Conservation (phyloP, 2,329 filamentous ascomycete species). For the Blumeriella jaapii region DNA sequence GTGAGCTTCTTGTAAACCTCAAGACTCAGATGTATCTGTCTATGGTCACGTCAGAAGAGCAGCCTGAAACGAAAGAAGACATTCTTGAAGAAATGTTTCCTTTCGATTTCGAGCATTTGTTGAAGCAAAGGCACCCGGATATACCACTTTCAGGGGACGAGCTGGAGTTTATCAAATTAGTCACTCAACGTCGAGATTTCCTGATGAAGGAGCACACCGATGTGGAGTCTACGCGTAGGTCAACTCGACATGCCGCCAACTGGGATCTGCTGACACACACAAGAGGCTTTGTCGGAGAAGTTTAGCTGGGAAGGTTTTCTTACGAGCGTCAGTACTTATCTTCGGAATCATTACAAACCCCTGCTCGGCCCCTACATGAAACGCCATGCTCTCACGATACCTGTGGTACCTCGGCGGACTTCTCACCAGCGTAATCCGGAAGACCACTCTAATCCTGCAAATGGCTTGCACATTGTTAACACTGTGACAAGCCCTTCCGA, state of each 20-base stretch:
- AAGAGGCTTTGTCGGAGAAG: conserved; percentile 39
- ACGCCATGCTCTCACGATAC: conserved; percentile 22
- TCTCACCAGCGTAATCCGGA: neutral
- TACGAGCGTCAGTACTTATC: conserved; percentile 43
- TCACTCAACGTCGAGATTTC: conserved; percentile 42
- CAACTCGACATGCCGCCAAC: neutral
- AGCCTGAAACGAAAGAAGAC: conserved; percentile 36
- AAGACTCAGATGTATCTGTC: conserved; percentile 59
- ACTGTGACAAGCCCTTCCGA: conserved; percentile 1
- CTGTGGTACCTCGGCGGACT: conserved; percentile 10
- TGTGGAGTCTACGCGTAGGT: conserved; percentile 28
- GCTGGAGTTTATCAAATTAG: conserved; percentile 45
- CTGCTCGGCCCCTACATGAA: conserved; percentile 36
- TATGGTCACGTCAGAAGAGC: conserved; percentile 43
- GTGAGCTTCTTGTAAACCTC: conserved; percentile 48
- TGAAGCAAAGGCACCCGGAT: conserved; percentile 43
- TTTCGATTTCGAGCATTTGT: conserved; percentile 39
- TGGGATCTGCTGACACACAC: conserved; percentile 7
- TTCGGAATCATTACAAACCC: conserved; percentile 45
- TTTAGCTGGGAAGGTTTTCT: conserved; percentile 55
- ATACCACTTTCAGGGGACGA: conserved; percentile 45
- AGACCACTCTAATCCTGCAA: neutral
- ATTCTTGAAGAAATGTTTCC: conserved; percentile 50
- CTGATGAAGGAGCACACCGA: conserved; percentile 43
- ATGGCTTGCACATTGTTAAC: conserved; percentile 1